Base-by-base conservation (phyloP, 108 stramenopile genomes). In the Bacterosira constricta region DNA sequence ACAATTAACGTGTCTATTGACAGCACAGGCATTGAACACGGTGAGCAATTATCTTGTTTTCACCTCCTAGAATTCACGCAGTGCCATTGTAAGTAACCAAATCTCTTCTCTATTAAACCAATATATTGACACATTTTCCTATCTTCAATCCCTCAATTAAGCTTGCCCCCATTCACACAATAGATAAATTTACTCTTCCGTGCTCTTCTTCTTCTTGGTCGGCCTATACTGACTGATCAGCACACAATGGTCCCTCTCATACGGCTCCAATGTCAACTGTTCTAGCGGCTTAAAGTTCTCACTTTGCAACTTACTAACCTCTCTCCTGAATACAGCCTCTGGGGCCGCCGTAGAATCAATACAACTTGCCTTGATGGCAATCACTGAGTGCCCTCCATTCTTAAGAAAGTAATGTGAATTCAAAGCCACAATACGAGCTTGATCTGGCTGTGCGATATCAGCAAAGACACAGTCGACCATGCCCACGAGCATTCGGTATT, bases 381-480 rank as follows among this genome's bases (percentile, higher is more conserved):
- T 96, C 15, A 99, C 96, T 41, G 96, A 92, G 85, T 99, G 97
- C 38, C 99, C 99, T 41, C 98, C 98, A 76, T 93, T 97, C 89
- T 97, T 97, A 52, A 99, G 86, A 87, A 99, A 99, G 87, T 99
- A 93, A 72, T 98, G 97, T n/a, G 97, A 86, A 80, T 99, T 99
- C 63, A 98, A 80, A 15, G 97, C 98, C 47, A 99, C 99, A 70
- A 99, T 99, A 69, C 99, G 97, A 8, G 98, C 98, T 82, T 99
- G 98, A 82, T 99, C 99, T 11, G 99, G 98, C 79, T 99, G 99
- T 2, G 99, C 99, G 39, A 99, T 96, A 83, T 99, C 99, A 17
- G 99, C 99, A 86, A 99, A 99, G 54, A 99, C 92, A 60, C 77
- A 75, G 72, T 99, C 99, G 35, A 99, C 99, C 99, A 99, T 99